Evolutionary conservation across 805 yeast species (phyloP), one percentile per base, ranked within the genome.

Genomic region (Sugiyamaella boreocaroliniensis): DNA sequence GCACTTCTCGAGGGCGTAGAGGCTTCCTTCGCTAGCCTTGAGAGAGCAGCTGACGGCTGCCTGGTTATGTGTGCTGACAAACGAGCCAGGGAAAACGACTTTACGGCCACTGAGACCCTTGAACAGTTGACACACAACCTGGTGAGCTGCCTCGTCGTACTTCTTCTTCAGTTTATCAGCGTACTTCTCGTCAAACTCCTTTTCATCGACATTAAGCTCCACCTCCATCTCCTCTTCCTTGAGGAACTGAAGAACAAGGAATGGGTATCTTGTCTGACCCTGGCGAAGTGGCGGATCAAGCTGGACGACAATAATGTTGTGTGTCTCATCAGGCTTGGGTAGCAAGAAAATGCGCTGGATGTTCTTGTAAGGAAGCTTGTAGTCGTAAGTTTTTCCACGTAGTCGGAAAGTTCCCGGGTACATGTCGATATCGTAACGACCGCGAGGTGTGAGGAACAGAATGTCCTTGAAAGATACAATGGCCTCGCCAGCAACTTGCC

Each of bases 221-320:
- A 92, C 83, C 68, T 89, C 97, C 47, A 88, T 79, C 65, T 87
- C 96, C 69, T 93, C 99, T 58, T 89, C 96, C 51, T 83, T 81
- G 55, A 85, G 80, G 65, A 93, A 88, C 71, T 93, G 99, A 68
- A 92, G 71, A 12, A 89, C 92, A 66, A 93, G 74, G 68, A 88
- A 93, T 42, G 97, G 95, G 64, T 93, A 92, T 55, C 96, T 81
- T 0, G 99, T 93, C 72, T 93, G 98, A 52, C 99, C 99, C 72
- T 93, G 99, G 68, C 98, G 83, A 58, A 93, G 75, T 1, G 99
- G 99, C 22, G 99, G 99, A 61, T 92, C 97, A 45, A 93, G 85
- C 64, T 95, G 97, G 55, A 92, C 73, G 6, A 93, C 84, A 65
- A 93, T 76, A 59, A 90, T 74, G 67, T 92, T 95, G 67, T 92